Conservation (phyloP, 192 early-diverging fungal genomes). For the Gorgonomyces haynaldii region DNA sequence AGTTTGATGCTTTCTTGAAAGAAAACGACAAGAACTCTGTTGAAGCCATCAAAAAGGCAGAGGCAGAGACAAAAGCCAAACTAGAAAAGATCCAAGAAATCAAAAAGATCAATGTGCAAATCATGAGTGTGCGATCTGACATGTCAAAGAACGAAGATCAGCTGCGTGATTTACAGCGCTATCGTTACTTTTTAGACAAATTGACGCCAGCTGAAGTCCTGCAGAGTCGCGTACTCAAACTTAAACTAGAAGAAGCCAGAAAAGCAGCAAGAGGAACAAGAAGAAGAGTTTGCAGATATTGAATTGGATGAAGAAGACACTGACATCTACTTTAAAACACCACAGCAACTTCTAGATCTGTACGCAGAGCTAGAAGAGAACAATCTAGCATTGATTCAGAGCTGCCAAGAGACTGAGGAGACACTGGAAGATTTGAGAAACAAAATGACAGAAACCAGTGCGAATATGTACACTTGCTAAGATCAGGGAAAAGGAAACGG, state of each 20-base stretch:
- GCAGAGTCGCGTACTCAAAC: neutral
- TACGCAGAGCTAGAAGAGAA: slow-evolving; percentile 53
- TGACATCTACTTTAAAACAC: slow-evolving; percentile 35
- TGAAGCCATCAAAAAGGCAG: slow-evolving; percentile 48
- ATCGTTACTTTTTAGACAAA: slow-evolving; percentile 45
- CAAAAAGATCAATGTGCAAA: slow-evolving; percentile 45
- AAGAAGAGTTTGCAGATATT: slow-evolving; percentile 1
- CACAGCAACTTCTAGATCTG: slow-evolving; percentile 43
- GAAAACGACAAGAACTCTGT: slow-evolving; percentile 53
- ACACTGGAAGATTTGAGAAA: slow-evolving; percentile 41
- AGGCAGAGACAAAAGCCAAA: slow-evolving; percentile 50
- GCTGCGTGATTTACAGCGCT: slow-evolving; percentile 45
- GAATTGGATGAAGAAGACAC: slow-evolving; percentile 23
- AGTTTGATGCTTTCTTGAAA: slow-evolving; percentile 49
- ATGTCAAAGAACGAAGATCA: slow-evolving; percentile 55
- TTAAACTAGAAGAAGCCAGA: slow-evolving; percentile 3
- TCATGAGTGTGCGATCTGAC: slow-evolving; percentile 43
- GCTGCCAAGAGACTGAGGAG: slow-evolving; percentile 52
- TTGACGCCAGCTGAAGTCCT: slow-evolving; percentile 43
- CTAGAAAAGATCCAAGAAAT: slow-evolving; percentile 51
- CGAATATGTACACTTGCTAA: slow-evolving; percentile 21
- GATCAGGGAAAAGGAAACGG: slow-evolving; percentile 38
- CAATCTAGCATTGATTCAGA: slow-evolving; percentile 47
- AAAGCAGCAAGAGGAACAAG: slow-evolving; percentile 5
- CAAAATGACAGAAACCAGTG: slow-evolving; percentile 40